Conservation (phyloP, 2,329 filamentous ascomycete genomes). For the Dendrostoma leiphaemia region DNA sequence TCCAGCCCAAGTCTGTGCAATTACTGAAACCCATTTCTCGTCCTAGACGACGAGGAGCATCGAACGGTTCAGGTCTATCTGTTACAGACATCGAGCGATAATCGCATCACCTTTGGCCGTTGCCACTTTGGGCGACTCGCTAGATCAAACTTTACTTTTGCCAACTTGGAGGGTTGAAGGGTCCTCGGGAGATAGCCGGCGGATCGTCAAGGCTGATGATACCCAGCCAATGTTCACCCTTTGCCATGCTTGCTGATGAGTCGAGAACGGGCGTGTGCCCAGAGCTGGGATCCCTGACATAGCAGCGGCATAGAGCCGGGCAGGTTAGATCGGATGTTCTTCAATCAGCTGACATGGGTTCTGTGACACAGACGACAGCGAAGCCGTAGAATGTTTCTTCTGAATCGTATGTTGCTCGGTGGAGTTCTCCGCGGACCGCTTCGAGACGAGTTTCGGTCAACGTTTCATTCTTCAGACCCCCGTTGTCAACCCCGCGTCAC, state of each 20-base stretch:
- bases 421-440: not conserved
- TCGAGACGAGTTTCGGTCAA: not conserved
- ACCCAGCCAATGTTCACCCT: too few relatives aligned
- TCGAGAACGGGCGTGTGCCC: too few relatives aligned
- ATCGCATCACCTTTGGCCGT: not conserved
- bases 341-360: not conserved
- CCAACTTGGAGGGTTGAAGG: too few relatives aligned
- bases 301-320: not conserved
- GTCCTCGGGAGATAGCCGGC: not conserved
- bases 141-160: too few relatives aligned
- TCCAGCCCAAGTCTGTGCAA: too few relatives aligned
- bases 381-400: not conserved
- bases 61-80: not conserved
- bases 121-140: not conserved
- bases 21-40: not conserved
- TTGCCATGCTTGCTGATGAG: too few relatives aligned
- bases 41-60: not conserved
- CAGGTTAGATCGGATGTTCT: constrained; percentile 4
- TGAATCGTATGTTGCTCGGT: constrained; percentile 2
- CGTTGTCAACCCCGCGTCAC: not conserved
- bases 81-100: constrained; percentile 8
- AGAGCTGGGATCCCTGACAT: not conserved
- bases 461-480: constrained; percentile 3
- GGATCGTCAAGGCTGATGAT: too few relatives aligned
- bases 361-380: not conserved